phyloP scores from a whole-genome alignment of 306 rosid species.

The Malus sylvestris region DNA sequence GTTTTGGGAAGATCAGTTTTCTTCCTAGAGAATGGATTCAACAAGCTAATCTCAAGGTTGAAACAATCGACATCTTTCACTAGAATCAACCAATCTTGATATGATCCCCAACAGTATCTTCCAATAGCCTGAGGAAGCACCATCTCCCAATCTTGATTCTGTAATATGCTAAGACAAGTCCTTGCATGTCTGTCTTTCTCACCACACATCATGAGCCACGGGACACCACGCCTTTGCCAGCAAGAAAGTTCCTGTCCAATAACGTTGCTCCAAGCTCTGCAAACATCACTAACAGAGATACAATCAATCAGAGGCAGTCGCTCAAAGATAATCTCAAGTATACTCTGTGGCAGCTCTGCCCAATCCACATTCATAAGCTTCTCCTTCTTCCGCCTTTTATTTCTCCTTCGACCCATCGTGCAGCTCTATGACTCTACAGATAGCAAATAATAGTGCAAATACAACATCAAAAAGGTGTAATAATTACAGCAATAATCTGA shows the following conservation, averaged over 20 bases:
- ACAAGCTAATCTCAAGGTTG: constrained; percentile 32
- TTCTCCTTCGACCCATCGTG: constrained; percentile 25
- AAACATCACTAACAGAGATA: constrained; percentile 43
- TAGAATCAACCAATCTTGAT: constrained; percentile 52
- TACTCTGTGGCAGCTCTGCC: constrained; percentile 34
- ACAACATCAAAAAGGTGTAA: background rate
- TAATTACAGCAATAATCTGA: background rate
- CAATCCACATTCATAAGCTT: constrained; percentile 25
- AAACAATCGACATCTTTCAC: constrained; percentile 29
- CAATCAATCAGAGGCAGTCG: constrained; percentile 34
- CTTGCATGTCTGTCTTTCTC: constrained; percentile 27
- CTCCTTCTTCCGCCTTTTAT: constrained; percentile 18
- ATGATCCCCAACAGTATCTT: constrained; percentile 61
- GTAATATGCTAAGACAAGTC: constrained; percentile 45
- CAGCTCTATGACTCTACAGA: constrained; percentile 17
- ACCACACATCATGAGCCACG: constrained; percentile 55
- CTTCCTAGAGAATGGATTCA: constrained; percentile 44
- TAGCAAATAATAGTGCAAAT: background rate
- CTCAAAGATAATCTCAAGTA: constrained; percentile 37
- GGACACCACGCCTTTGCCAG: constrained; percentile 43
- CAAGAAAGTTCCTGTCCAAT: constrained; percentile 40
- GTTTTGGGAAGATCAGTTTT: constrained; percentile 37
- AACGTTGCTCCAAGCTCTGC: constrained; percentile 45
- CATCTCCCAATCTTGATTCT: constrained; percentile 50
- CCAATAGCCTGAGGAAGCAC: constrained; percentile 33